phyloP scores from a whole-genome alignment of 305 asterid genomes.

The Nicotiana rustica region DNA sequence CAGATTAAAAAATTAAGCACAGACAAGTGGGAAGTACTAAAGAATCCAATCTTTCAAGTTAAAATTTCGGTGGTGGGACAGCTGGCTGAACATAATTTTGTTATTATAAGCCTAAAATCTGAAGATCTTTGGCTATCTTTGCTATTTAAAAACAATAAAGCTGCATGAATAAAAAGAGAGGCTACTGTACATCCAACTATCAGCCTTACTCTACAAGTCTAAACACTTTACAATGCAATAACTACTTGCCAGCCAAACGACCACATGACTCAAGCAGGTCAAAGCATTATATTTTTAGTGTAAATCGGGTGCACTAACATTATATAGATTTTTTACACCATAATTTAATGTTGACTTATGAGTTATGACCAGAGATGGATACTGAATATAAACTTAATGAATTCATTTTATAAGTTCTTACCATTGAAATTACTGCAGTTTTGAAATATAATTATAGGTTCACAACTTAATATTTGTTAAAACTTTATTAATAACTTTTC shows the following conservation, averaged over 20 bases:
- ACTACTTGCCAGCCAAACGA: neutral
- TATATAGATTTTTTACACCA: neutral
- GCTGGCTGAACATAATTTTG: conserved; percentile 27
- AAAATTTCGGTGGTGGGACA: conserved; percentile 39
- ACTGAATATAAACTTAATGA: neutral
- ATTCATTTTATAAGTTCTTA: neutral
- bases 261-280: neutral
- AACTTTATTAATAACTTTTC: neutral
- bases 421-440: neutral
- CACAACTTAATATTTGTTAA: neutral
- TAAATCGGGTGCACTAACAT: neutral
- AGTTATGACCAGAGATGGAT: neutral
- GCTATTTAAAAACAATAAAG: neutral
- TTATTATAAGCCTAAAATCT: conserved; percentile 32
- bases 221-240: neutral
- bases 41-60: conserved; percentile 37
- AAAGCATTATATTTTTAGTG: conserved; percentile 9
- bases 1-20: conserved; percentile 35
- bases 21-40: conserved; percentile 45
- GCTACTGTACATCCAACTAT: conserved; percentile 19
- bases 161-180: conserved; percentile 25
- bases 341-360: neutral
- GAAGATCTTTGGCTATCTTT: neutral
- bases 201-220: neutral
- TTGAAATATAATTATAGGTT: neutral